These are phyloP conservation scores for Oryza brachyantha DNA, from an alignment of 176 grass and related monocot species.

Conservation along the genomic window DNA sequence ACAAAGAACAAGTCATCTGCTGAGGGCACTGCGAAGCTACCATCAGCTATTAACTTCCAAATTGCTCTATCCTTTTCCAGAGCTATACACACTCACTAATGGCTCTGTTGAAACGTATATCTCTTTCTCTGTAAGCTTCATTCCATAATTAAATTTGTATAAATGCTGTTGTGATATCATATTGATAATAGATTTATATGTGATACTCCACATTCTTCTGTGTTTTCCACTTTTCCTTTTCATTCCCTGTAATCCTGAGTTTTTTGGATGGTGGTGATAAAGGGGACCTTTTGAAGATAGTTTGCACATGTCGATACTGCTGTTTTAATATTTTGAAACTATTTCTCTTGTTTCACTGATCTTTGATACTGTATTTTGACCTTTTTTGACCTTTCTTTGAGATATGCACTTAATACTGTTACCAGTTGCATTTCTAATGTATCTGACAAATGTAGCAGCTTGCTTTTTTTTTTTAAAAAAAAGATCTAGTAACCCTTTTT, in stretches of 20 bases:
- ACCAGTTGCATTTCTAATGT: neutral
- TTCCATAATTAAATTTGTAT: slow-evolving; percentile 10
- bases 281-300: slow-evolving; percentile 8
- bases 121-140: neutral
- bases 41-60: too few species aligned
- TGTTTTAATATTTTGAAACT: slow-evolving; percentile 5
- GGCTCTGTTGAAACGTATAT: too few species aligned
- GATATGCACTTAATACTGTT: slow-evolving; percentile 11
- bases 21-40: too few species aligned
- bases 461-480: slow-evolving; percentile 11
- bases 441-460: neutral
- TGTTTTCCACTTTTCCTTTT: neutral
- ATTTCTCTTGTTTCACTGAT: neutral
- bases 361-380: neutral
- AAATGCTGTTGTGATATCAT: neutral
- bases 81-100: too few species aligned
- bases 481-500: slow-evolving; percentile 3
- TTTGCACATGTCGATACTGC: neutral
- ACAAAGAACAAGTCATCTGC: too few species aligned
- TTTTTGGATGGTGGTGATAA: neutral
- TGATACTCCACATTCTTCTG: neutral
- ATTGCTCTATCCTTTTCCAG: too few species aligned
- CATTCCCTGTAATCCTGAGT: neutral
- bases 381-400: neutral
- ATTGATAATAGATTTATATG: neutral